Evolutionary conservation across 129 eudicot species (phyloP).

Genomic region (Arctium minus): DNA sequence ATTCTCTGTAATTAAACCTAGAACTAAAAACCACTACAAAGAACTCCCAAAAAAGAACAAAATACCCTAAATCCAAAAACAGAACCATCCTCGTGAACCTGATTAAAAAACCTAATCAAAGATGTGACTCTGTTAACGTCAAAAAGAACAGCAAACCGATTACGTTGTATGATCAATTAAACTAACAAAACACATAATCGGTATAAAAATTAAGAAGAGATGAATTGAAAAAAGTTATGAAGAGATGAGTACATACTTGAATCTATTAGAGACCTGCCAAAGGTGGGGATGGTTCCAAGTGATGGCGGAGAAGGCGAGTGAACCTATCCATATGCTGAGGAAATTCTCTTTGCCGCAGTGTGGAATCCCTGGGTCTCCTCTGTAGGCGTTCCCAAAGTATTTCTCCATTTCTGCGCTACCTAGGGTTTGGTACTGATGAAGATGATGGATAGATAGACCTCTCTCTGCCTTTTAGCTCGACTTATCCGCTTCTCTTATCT

Average conservation of each 20-base stretch:
- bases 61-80: too few relatives aligned
- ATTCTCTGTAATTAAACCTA: background rate
- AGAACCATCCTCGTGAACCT: too few relatives aligned
- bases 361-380: conserved; percentile 98
- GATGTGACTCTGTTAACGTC: background rate
- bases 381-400: conserved; percentile 83
- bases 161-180: background rate
- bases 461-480: conserved; percentile 2
- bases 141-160: background rate
- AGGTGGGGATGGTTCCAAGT: conserved; percentile 62
- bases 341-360: conserved; percentile 59
- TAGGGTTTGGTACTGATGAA: conserved; percentile 9
- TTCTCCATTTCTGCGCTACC: conserved; percentile 57
- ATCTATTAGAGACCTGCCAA: conserved; percentile 59
- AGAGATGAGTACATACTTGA: conserved; percentile 47
- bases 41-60: background rate
- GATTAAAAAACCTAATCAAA: background rate
- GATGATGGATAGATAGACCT: background rate
- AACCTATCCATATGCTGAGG: conserved; percentile 62
- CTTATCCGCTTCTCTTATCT: conserved; percentile 30
- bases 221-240: background rate
- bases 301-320: conserved; percentile 49
- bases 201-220: too few relatives aligned
- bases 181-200: background rate
- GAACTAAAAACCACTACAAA: background rate